Evolutionary conservation across 1,284 basidiomycete species (phyloP).

Genomic region (Grifola frondosa): DNA sequence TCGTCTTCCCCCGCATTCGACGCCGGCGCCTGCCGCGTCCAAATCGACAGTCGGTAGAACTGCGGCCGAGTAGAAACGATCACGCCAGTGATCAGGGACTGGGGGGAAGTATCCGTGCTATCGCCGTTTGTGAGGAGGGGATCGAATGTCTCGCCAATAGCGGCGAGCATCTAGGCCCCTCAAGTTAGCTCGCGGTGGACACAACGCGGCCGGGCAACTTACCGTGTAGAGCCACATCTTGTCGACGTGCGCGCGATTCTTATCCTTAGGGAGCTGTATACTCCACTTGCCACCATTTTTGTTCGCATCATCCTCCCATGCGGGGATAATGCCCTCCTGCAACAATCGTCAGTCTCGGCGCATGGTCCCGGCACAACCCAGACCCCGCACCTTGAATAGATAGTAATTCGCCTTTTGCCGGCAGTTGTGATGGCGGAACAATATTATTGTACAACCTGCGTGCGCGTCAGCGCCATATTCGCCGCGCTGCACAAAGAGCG

Average conservation of each 20-base stretch:
- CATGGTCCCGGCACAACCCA: constrained; percentile 7
- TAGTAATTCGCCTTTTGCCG: constrained; percentile 98
- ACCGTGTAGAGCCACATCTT: constrained; percentile 98
- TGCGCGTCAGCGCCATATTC: constrained; percentile 3
- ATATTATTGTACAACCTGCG: constrained; percentile 94
- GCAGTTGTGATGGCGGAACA: constrained; percentile 91
- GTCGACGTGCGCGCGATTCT: constrained; percentile 84
- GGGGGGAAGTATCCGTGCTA: constrained; percentile 44
- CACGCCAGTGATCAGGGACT: constrained; percentile 89
- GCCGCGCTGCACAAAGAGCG: constrained; percentile 1
- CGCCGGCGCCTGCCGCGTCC: constrained; percentile 84
- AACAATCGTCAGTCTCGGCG: constrained; percentile 3
- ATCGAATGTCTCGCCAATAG: constrained; percentile 96
- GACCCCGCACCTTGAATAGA: constrained; percentile 79
- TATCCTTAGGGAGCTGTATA: constrained; percentile 96
- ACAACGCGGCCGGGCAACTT: neutral
- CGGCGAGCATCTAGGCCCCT: constrained; percentile 84
- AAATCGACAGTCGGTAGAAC: constrained; percentile 96
- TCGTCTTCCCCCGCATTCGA: constrained; percentile 38
- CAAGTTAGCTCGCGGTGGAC: neutral
- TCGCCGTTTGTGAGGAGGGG: constrained; percentile 65
- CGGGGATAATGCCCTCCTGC: constrained; percentile 91
- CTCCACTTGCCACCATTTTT: constrained; percentile 98
- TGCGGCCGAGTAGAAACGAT: constrained; percentile 93
- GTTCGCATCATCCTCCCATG: constrained; percentile 96